These are phyloP conservation scores for Wickerhamomyces alni DNA, from an alignment of 805 yeast species.

Conservation along the genomic window DNA sequence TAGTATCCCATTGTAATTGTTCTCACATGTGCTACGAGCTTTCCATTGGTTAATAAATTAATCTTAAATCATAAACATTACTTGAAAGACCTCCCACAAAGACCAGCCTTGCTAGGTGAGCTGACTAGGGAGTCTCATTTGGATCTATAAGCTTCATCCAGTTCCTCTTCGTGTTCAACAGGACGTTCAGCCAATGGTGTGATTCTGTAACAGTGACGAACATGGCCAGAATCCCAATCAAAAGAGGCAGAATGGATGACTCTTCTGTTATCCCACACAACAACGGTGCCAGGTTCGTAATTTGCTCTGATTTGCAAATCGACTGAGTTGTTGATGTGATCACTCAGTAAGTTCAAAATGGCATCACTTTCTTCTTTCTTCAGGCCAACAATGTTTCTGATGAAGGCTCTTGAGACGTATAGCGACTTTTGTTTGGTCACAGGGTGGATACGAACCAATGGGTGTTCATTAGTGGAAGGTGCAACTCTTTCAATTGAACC, in stretches of 20 bases:
- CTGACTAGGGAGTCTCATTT: background rate
- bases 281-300: constrained; percentile 69
- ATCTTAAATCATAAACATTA: too few species aligned
- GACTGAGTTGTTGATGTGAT: constrained; percentile 44
- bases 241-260: constrained; percentile 62
- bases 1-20: too few species aligned
- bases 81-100: too few species aligned
- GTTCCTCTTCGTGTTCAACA: constrained; percentile 38
- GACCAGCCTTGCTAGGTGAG: background rate
- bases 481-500: constrained; percentile 68
- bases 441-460: constrained; percentile 68
- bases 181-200: constrained; percentile 75
- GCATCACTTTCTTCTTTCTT: constrained; percentile 66
- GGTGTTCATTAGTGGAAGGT: constrained; percentile 53
- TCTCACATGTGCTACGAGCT: too few species aligned
- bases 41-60: too few species aligned
- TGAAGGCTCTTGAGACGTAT: constrained; percentile 54
- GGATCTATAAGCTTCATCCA: constrained; percentile 20
- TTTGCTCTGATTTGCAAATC: constrained; percentile 65
- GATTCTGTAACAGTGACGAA: constrained; percentile 69
- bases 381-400: constrained; percentile 63
- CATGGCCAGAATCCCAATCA: constrained; percentile 63
- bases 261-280: constrained; percentile 76
- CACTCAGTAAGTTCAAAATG: constrained; percentile 50
- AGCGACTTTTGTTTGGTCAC: constrained; percentile 57